A percentile compares a stretch with the other conserved stretches of the same genome.
Conservation (phyloP, 2,329 filamentous ascomycete species). For the Epichloe glyceriae region DNA sequence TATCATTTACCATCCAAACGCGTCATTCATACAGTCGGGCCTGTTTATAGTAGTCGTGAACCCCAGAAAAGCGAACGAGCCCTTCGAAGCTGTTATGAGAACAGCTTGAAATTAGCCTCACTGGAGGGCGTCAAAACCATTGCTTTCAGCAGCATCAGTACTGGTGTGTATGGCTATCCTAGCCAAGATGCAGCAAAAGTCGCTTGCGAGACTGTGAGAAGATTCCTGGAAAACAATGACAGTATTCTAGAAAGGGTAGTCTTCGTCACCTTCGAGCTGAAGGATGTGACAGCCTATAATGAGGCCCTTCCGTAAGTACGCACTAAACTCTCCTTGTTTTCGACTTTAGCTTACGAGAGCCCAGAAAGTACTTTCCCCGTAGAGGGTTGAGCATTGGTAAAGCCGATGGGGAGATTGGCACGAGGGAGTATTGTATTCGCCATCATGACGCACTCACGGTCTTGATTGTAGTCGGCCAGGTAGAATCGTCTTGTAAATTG, state of each 20-base stretch:
- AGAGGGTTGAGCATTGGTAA: neutral
- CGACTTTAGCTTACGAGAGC: neutral
- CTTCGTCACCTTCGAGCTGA: conserved; percentile 71
- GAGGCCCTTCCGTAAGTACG: conserved; percentile 51
- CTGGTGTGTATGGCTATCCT: conserved; percentile 83
- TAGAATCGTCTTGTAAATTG: neutral
- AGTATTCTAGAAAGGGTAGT: conserved; percentile 55
- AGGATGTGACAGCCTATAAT: conserved; percentile 66
- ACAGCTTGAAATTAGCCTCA: conserved; percentile 59
- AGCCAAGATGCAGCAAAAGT: conserved; percentile 57
- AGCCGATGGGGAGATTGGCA: neutral
- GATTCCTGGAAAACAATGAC: conserved; percentile 36
- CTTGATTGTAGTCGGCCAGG: neutral
- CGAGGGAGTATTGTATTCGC: neutral
- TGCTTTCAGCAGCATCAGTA: conserved; percentile 77
- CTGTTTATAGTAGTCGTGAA: conserved; percentile 45
- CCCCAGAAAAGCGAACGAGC: conserved; percentile 31
- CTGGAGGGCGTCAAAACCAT: conserved; percentile 53
- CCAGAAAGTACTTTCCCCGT: conserved; percentile 15
- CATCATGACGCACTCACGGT: neutral
- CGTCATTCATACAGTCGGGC: conserved; percentile 86
- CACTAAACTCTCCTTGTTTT: neutral
- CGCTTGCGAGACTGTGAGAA: conserved; percentile 47
- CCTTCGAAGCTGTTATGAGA: conserved; percentile 52
- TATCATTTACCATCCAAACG: conserved; percentile 64